Evolutionary conservation across 169 alveolate species (phyloP), one percentile per base, ranked within the genome.

Genomic region (Plasmodium ovale): DNA sequence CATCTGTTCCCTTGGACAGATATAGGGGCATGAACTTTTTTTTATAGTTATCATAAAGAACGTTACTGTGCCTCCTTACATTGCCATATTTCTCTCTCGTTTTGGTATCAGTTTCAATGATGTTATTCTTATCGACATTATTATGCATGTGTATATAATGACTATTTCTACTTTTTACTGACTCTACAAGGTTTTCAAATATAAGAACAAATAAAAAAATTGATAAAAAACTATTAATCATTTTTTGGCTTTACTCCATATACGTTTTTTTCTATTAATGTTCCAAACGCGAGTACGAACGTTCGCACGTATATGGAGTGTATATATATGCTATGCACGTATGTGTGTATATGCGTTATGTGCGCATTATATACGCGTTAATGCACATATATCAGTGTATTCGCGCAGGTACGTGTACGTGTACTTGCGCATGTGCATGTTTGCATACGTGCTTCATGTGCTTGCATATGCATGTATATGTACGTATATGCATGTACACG

Each of bases 101-200:
- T 69, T 64, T 82, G 21, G 71, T 53, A 19, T 68, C 90, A 53
- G n/a, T 82, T 27, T 82, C 77, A 39, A 29, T 21, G 21, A 82
- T 16, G 60, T 82, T 82, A 59, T 47, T 82, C 10, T 23, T 65
- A 54, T 29, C 51, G 44, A 37, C 84, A 82, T 82, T 82, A 68
- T 82, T 82, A 82, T 65, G 84, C 90, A 82, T 82, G 84, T 82
- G 90, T 68, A 82, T 19, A 77, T 77, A 82, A 71, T 58, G 59
- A 51, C 10, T 64, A 14, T 65, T 82, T 51, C 69, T 82, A 47
- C 35, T 37, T 82, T 82, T 82, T 67, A 82, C 67, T 25, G 72
- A 71, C 71, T 65, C 84, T 67, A 42, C 72, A 65, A 68, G 69
- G 25, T 82, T 82, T 82, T 67, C 62, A 58, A 67, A 44, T 53